Evolutionary conservation across 2,329 filamentous ascomycete genomes (phyloP).

Genomic region (Torrubiella hemipterigena): DNA sequence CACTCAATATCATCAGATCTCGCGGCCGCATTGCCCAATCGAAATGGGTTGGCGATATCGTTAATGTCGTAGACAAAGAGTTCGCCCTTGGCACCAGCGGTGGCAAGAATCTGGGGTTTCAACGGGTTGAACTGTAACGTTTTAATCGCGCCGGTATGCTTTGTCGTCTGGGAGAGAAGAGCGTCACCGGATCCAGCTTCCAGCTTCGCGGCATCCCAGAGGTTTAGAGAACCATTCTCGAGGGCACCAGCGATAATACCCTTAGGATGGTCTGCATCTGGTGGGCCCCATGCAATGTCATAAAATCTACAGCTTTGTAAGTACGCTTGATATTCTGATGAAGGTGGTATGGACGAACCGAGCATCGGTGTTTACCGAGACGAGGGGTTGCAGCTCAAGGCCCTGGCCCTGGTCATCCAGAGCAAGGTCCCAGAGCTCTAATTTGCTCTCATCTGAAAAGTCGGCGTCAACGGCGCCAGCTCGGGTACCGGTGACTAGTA

Average conservation of each 20-base stretch:
- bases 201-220: conserved; percentile 79
- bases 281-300: conserved; percentile 87
- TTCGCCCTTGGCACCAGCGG: conserved; percentile 88
- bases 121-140: conserved; percentile 93
- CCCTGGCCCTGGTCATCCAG: conserved; percentile 65
- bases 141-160: conserved; percentile 89
- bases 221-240: conserved; percentile 83
- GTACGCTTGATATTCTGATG: conserved; percentile 3
- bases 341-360: conserved; percentile 44
- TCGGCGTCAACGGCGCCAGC: conserved; percentile 93
- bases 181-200: conserved; percentile 51
- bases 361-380: conserved; percentile 76
- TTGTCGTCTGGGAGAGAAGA: conserved; percentile 74
- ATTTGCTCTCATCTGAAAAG: conserved; percentile 92
- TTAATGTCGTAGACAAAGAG: conserved; percentile 93
- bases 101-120: conserved; percentile 81
- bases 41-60: conserved; percentile 77
- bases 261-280: conserved; percentile 63
- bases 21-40: conserved; percentile 76
- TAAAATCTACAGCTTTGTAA: conserved; percentile 57
- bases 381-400: conserved; percentile 74
- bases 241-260: conserved; percentile 92
- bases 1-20: conserved; percentile 93
- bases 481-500: conserved; percentile 86
- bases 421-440: conserved; percentile 91